phyloP scores from a whole-genome alignment of 2,329 filamentous ascomycete genomes.

The Trichoderma asperellum region DNA sequence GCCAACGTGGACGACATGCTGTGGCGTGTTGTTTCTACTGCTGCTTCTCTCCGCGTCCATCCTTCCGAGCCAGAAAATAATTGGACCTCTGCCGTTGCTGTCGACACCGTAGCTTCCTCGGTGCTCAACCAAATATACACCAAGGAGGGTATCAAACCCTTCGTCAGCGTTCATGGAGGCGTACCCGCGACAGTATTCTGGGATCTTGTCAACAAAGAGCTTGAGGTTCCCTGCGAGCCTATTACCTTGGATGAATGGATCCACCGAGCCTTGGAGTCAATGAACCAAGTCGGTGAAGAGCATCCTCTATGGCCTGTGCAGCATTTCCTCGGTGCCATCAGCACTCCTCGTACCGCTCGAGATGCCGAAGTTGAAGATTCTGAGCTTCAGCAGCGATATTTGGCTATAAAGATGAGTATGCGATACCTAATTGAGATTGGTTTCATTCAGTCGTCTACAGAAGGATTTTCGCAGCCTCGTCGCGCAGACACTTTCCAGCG shows the following conservation, averaged over 20 bases:
- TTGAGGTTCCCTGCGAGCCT: constrained; percentile 28
- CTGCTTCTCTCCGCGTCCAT: constrained; percentile 27
- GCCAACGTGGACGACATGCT: constrained; percentile 36
- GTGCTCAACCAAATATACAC: constrained; percentile 28
- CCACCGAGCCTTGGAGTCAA: constrained; percentile 24
- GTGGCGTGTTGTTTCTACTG: constrained; percentile 33
- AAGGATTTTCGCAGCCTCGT: constrained; percentile 19
- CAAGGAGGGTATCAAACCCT: constrained; percentile 8
- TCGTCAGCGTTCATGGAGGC: constrained; percentile 30
- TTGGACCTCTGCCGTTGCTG: constrained; percentile 32
- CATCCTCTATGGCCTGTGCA: constrained; percentile 38
- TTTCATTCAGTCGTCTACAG: constrained; percentile 23
- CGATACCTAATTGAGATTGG: constrained; percentile 22
- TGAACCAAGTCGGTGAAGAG: constrained; percentile 30
- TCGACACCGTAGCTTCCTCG: constrained; percentile 29
- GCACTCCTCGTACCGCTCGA: not conserved
- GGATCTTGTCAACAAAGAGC: constrained; percentile 31
- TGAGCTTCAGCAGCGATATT: constrained; percentile 12
- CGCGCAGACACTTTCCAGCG: constrained; percentile 22
- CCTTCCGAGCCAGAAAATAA: constrained; percentile 25
- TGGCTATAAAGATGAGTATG: constrained; percentile 25
- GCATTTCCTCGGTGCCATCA: constrained; percentile 32
- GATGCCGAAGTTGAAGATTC: not conserved
- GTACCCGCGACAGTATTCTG: constrained; percentile 32
- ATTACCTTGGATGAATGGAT: constrained; percentile 31